These are phyloP conservation scores for Aureobasidium zeae DNA, from an alignment of 2,329 filamentous ascomycete species.

Conservation along the genomic window DNA sequence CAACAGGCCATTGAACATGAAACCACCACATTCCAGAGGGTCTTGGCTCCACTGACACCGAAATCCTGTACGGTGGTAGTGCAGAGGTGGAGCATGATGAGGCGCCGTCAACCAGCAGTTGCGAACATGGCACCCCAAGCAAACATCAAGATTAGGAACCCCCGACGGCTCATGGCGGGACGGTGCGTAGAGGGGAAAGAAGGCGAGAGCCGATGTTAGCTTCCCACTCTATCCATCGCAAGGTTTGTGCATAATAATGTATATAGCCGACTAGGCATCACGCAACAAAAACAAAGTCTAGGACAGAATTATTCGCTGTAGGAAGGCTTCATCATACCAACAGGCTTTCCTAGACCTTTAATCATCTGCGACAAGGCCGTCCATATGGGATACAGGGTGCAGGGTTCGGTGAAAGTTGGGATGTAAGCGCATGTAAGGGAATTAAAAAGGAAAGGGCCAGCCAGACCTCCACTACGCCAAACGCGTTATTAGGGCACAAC, in stretches of 20 bases:
- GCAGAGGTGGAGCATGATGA: slow-evolving; percentile 7
- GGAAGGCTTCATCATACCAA: too few relatives aligned
- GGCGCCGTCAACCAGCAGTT: slow-evolving; percentile 8
- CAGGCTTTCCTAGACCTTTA: too few relatives aligned
- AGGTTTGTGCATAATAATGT: too few relatives aligned
- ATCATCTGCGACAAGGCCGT: too few relatives aligned
- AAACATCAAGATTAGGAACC: slow-evolving; percentile 7
- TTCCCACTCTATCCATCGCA: slow-evolving; percentile 5
- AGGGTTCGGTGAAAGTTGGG: background rate
- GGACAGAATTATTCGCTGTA: too few relatives aligned
- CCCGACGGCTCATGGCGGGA: slow-evolving; percentile 11
- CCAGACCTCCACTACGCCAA: slow-evolving; percentile 8
- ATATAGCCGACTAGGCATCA: too few relatives aligned
- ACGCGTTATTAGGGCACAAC: slow-evolving; percentile 8
- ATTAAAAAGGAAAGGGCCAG: slow-evolving; percentile 13
- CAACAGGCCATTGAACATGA: slow-evolving; percentile 6
- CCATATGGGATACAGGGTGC: background rate
- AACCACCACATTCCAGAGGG: slow-evolving; percentile 13
- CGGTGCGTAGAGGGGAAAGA: slow-evolving; percentile 13
- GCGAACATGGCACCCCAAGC: slow-evolving; percentile 12
- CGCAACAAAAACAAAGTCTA: too few relatives aligned
- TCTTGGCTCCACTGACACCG: slow-evolving; percentile 1
- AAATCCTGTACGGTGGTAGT: slow-evolving; percentile 13
- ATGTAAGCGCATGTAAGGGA: slow-evolving; percentile 1
- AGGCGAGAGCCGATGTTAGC: slow-evolving; percentile 12